Percentiles rank a stretch among this genome's conserved stretches.
These are phyloP conservation scores for Geoglossum glabrum DNA, from an alignment of 495 filamentous ascomycete species.

Conservation along the genomic window DNA sequence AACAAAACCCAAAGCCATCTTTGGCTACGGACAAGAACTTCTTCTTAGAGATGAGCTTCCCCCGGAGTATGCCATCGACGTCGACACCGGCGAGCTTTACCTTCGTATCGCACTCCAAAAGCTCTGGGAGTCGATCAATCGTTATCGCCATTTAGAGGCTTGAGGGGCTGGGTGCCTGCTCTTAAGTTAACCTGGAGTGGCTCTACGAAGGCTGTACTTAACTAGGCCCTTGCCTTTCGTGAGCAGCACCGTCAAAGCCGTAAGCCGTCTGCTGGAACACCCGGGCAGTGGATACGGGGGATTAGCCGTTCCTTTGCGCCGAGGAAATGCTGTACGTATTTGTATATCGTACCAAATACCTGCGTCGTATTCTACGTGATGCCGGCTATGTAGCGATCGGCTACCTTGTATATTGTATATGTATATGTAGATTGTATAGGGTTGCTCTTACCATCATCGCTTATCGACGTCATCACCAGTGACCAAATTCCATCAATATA, in stretches of 20 bases:
- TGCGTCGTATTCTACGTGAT: no score
- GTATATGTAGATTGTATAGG: no score
- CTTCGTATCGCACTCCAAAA: slow-evolving; percentile 55
- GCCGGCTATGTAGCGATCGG: background rate
- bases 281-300: background rate
- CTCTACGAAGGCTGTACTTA: no score
- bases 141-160: background rate
- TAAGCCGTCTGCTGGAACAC: no score
- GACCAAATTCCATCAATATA: background rate
- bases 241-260: no score
- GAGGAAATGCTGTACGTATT: background rate
- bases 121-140: slow-evolving; percentile 33
- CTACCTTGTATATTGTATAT: background rate
- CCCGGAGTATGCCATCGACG: slow-evolving; percentile 75
- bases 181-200: no score
- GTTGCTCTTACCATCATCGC: background rate
- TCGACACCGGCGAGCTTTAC: slow-evolving; percentile 89
- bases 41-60: slow-evolving; percentile 87
- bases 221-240: no score
- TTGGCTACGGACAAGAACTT: slow-evolving; percentile 78
- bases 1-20: slow-evolving; percentile 90
- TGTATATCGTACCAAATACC: background rate
- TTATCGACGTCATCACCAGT: background rate
- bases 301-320: background rate
- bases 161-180: no score